Evolutionary conservation across 2,329 filamentous ascomycete species (phyloP), one percentile per base, ranked within the genome.

Genomic region (Penicillium capsulatum): DNA sequence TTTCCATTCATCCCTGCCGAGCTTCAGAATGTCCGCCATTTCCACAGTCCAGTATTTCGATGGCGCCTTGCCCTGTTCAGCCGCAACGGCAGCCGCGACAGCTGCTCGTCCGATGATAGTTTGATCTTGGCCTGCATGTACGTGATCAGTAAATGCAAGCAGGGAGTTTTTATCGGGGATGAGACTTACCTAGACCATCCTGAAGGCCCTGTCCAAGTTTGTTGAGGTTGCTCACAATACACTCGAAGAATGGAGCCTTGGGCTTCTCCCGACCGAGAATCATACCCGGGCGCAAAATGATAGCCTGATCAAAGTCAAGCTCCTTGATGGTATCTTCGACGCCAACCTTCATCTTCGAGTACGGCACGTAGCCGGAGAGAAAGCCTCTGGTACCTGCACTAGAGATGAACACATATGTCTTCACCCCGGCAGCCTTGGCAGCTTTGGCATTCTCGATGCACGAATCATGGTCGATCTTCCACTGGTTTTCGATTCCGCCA

Each of bases 401-500:
- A 5, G 63, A 65, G 19, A 63, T 60, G 40, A 54, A 64, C 9
- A 66, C 55, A 33, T 62, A 65, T 0, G 59, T 64, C 38, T 58
- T 60, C 16, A 59, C 60, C 1, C 61, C 63, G 0, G 60, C 60
- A 9, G 50, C 51, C 39, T 65, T 65, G 19, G 63, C 62, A 17
- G 60, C 62, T 36, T 52, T 50, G 8, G 62, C 63, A 19, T 57
- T 62, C 36, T 63, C 61, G 7, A 66, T 48, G 34, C 56, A 60
- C 22, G 60, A 36, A 39, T 66, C 63, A 39, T 66, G 62, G 44
- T 66, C 63, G 38, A 66, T 64, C 36, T 59, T 60, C 58, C 61
- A 60, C 41, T 66, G 63, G 9, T 63, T 59, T 33, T 55, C 42
- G 27, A 65, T 30, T 9, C 61, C 53, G 1, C 63, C 63, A 3